A percentile compares a stretch with the other conserved stretches of the same genome.
Conservation (phyloP, 2,329 filamentous ascomycete genomes). For the Ophiocordyceps camponoti-saundersi region DNA sequence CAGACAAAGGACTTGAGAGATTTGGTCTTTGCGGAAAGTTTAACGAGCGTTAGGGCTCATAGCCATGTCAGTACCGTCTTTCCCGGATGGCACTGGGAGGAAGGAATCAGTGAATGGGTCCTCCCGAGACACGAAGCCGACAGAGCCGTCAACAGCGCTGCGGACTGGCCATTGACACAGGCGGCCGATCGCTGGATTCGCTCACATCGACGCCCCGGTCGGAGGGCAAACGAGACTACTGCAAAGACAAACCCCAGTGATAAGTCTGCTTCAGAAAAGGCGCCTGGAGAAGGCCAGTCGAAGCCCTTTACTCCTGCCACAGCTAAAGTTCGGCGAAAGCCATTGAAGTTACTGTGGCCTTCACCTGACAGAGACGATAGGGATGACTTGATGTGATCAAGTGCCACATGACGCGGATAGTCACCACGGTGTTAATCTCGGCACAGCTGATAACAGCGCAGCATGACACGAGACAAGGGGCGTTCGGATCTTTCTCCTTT, state of each 20-base stretch:
- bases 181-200: not conserved
- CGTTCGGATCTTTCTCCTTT: too few species aligned
- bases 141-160: not conserved
- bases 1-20: conserved; percentile 34
- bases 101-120: conserved; percentile 23
- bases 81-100: conserved; percentile 21
- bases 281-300: not conserved
- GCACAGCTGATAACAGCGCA: not conserved
- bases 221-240: not conserved
- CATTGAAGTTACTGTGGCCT: not conserved
- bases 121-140: conserved; percentile 6
- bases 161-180: not conserved
- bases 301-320: not conserved
- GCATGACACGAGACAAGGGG: not conserved
- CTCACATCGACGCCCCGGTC: not conserved
- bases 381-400: conserved; percentile 6
- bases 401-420: not conserved
- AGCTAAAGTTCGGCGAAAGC: not conserved
- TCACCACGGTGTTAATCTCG: not conserved
- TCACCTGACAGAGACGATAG: conserved; percentile 4
- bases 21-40: conserved; percentile 33
- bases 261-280: not conserved
- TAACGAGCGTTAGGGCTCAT: conserved; percentile 8
- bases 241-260: not conserved
- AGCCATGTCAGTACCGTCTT: conserved; percentile 9